Base-by-base conservation (phyloP, 257 asterid genomes). In the Nicotiana tabacum region DNA sequence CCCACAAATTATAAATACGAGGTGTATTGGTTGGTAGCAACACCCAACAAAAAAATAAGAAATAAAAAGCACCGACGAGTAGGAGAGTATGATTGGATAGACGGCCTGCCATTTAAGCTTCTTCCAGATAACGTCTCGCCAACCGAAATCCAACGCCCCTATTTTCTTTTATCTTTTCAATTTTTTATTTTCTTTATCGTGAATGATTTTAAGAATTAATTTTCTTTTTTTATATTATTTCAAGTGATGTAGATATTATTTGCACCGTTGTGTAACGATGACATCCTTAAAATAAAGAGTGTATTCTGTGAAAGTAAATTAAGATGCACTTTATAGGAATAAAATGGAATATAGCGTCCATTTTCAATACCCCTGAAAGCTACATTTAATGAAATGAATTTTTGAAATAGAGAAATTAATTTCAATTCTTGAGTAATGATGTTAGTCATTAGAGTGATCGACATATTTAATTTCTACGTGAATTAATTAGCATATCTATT, bases 41-140 rank as follows among this genome's bases (percentile, higher is more conserved):
- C n/a, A 70, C 5, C 5, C 17, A 82, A 51, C 81, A n/a, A 12
- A 48, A 39, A 30, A 51, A 10, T 18, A 62, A 62, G 30, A 60
- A 5, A 61, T 62, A 13, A 32, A 85, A 55, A 66, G 85, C 87
- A 85, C 87, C 85, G 86, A 85, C 90, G 83, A 81, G 43, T n/a
- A 32, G 66, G 21, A 69, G 27, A n/a, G 16, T 51, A 84, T 82
- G 87, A 85, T 88, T 85, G 88, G 90, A 78, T 67, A 58, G 87
- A 82, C 87, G 83, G 86, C 83, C 85, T 81, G 66, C 77, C 84
- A 78, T 30, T 27, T 51, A 64, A 65, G 56, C 70, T 13, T 18
- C 67, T 9, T 66, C 18, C 46, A 5, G 48, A 48, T 29, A 56
- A 66, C 27, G 39, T 79, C 65, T 68, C 46, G n/a, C 56, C 56